A percentile compares a stretch with the other conserved stretches of the same genome.
Evolutionary conservation across 1,139 yeast species (phyloP).

Genomic region (Hanseniaspora sp.): DNA sequence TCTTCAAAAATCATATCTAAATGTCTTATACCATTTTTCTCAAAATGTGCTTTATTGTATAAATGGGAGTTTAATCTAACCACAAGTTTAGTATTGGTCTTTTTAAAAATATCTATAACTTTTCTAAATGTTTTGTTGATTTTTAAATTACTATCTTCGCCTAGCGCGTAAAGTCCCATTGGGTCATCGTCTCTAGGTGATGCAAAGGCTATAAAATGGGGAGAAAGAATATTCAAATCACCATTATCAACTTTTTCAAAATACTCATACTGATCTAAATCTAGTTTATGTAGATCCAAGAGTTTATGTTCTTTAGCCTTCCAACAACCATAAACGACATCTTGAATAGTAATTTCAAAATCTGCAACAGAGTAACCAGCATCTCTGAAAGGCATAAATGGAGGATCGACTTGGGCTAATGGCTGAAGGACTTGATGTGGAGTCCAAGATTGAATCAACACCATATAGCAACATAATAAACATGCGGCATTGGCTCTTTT

Average conservation of each 20-base stretch:
- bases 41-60: slow-evolving; percentile 75
- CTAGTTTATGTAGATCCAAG: slow-evolving; percentile 76
- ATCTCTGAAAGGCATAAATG: slow-evolving; percentile 88
- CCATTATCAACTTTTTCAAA: slow-evolving; percentile 96
- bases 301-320: slow-evolving; percentile 91
- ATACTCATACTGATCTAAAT: slow-evolving; percentile 84
- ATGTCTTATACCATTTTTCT: slow-evolving; percentile 73
- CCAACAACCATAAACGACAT: slow-evolving; percentile 93
- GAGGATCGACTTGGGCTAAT: slow-evolving; percentile 81
- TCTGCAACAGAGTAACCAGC: slow-evolving; percentile 96
- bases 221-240: slow-evolving; percentile 81
- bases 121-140: slow-evolving; percentile 66
- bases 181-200: slow-evolving; percentile 65
- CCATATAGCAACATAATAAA: slow-evolving; percentile 86
- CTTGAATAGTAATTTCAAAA: slow-evolving; percentile 85
- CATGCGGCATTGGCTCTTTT: slow-evolving; percentile 92
- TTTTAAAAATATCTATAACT: slow-evolving; percentile 64
- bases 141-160: slow-evolving; percentile 22
- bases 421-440: slow-evolving; percentile 97
- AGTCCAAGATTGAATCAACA: slow-evolving; percentile 91
- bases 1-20: slow-evolving; percentile 94
- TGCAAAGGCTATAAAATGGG: slow-evolving; percentile 94
- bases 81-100: slow-evolving; percentile 70
- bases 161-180: slow-evolving; percentile 6
- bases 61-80: slow-evolving; percentile 85